Percentiles rank a stretch among this genome's conserved stretches.
Conservation (phyloP, 2,329 filamentous ascomycete genomes). For the Juglanconis sp. region DNA sequence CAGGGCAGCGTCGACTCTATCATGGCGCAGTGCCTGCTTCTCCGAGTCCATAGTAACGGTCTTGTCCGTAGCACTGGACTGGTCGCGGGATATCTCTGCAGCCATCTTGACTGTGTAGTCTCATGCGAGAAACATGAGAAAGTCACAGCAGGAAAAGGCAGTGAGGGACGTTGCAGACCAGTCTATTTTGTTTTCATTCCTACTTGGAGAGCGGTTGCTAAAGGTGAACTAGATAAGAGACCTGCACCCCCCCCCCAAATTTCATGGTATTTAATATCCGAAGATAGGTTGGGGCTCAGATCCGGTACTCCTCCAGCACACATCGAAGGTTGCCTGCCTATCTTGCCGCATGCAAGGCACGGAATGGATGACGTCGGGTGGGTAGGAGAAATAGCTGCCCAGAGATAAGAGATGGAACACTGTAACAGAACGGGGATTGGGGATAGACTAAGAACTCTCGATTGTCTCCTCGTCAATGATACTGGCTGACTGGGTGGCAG, state of each 20-base stretch:
- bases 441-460: too few species aligned
- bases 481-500: background rate
- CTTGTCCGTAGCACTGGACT: background rate
- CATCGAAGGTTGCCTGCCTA: background rate
- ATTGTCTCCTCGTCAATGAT: too few species aligned
- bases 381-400: background rate
- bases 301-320: background rate
- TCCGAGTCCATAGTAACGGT: constrained; percentile 3
- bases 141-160: background rate
- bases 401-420: background rate
- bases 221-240: background rate
- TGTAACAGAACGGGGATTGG: background rate
- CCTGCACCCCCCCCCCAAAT: background rate
- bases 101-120: background rate
- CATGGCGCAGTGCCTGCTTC: constrained; percentile 7
- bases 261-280: constrained; percentile 28
- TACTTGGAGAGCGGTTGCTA: background rate
- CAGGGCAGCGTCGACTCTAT: constrained; percentile 13
- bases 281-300: constrained; percentile 16
- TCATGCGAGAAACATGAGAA: background rate
- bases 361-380: background rate
- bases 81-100: background rate
- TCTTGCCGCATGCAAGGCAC: background rate
- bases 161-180: background rate
- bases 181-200: background rate